phyloP scores from a whole-genome alignment of 1,139 yeast species.

The Pichia sorboxylosa region DNA sequence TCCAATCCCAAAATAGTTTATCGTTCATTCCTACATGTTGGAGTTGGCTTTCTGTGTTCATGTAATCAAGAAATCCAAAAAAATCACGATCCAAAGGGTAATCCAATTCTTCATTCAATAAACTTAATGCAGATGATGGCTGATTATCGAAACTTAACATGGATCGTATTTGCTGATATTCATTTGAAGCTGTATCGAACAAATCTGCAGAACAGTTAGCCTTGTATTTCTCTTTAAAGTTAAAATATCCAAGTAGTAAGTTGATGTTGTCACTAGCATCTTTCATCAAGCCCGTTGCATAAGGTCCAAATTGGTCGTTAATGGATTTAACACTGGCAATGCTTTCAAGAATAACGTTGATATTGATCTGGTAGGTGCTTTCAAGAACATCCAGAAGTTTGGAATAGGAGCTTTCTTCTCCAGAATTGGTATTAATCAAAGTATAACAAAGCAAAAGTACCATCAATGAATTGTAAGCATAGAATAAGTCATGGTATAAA shows the following conservation, averaged over 20 bases:
- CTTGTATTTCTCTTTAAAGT: neutral
- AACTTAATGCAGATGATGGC: neutral
- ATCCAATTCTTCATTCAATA: neutral
- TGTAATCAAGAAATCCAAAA: constrained; percentile 5
- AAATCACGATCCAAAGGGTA: constrained; percentile 9
- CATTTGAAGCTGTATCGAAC: no score
- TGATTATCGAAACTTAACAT: neutral
- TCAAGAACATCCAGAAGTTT: constrained; percentile 11
- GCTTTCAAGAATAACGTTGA: constrained; percentile 17
- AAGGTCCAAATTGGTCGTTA: constrained; percentile 6
- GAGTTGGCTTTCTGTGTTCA: constrained; percentile 5
- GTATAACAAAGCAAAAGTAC: constrained; percentile 23
- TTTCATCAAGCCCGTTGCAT: constrained; percentile 8
- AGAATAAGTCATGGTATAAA: constrained; percentile 24
- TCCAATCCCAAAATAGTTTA: constrained; percentile 10
- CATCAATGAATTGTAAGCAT: constrained; percentile 25
- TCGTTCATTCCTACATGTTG: constrained; percentile 5
- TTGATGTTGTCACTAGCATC: constrained; percentile 12
- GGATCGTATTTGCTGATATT: neutral
- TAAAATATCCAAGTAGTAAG: constrained; percentile 10
- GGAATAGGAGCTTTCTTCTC: constrained; percentile 2
- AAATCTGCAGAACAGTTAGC: no score
- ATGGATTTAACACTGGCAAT: constrained; percentile 18
- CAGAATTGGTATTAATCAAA: constrained; percentile 15
- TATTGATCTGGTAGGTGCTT: constrained; percentile 15